A percentile compares a stretch with the other conserved stretches of the same genome.
These are phyloP conservation scores for Bipolaris zeicola DNA, from an alignment of 2,329 filamentous ascomycete species.

Conservation along the genomic window DNA sequence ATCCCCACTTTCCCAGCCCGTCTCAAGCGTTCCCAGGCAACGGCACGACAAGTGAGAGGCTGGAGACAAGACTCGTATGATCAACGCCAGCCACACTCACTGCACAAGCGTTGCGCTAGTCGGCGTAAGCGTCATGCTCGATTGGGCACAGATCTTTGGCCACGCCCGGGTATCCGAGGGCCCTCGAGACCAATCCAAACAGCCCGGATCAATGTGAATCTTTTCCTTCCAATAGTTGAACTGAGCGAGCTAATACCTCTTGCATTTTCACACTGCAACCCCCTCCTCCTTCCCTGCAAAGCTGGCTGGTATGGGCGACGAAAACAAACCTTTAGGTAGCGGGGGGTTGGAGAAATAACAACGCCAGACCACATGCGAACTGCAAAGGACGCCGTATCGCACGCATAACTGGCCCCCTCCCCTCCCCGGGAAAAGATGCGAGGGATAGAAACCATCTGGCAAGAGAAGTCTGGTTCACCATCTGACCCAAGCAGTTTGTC, in stretches of 20 bases:
- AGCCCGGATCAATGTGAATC: slow-evolving; percentile 3
- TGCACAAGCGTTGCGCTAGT: slow-evolving; percentile 22
- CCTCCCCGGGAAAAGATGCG: slow-evolving; percentile 13
- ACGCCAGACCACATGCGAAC: slow-evolving; percentile 10
- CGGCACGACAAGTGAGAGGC: slow-evolving; percentile 17
- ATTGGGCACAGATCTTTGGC: slow-evolving; percentile 25
- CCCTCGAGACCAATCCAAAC: slow-evolving; percentile 17
- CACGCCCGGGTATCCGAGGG: slow-evolving; percentile 12
- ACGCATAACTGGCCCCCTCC: slow-evolving; percentile 7
- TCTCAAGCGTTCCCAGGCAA: slow-evolving; percentile 14
- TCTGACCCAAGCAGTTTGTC: slow-evolving; percentile 12
- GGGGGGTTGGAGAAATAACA: not conserved
- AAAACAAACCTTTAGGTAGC: slow-evolving; percentile 13
- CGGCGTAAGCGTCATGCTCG: slow-evolving; percentile 16
- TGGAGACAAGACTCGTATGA: slow-evolving; percentile 11
- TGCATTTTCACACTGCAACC: slow-evolving; percentile 13
- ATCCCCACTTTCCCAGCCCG: not conserved
- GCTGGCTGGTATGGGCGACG: slow-evolving; percentile 8
- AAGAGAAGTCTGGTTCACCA: slow-evolving; percentile 14
- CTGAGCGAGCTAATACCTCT: slow-evolving; percentile 10
- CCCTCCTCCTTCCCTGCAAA: slow-evolving; percentile 10
- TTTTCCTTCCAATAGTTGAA: slow-evolving; percentile 22
- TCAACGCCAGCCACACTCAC: slow-evolving; percentile 25
- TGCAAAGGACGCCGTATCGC: slow-evolving; percentile 6
- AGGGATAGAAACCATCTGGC: slow-evolving; percentile 6